These are phyloP conservation scores for Tylopilus sp. DNA, from an alignment of 768 basidiomycete species.

Conservation along the genomic window DNA sequence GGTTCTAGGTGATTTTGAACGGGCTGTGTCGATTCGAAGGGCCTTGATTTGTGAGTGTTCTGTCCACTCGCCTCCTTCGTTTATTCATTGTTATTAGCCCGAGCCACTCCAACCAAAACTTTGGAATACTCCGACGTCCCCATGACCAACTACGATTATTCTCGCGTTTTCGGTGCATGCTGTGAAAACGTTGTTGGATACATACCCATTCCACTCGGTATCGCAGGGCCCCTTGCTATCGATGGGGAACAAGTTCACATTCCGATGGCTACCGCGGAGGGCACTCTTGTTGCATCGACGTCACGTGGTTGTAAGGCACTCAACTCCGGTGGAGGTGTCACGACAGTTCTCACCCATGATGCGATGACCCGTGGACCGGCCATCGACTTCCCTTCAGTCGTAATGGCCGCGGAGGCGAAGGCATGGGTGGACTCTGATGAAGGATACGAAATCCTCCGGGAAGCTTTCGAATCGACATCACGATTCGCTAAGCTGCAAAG, in stretches of 20 bases:
- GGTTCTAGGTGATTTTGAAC: conserved; percentile 80
- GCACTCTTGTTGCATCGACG: conserved; percentile 95
- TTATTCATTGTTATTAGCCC: conserved; percentile 48
- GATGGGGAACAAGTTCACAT: conserved; percentile 84
- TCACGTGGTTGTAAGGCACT: conserved; percentile 98
- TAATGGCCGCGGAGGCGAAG: conserved; percentile 78
- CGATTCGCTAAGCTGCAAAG: conserved; percentile 85
- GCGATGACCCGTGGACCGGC: conserved; percentile 99
- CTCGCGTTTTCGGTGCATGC: conserved; percentile 90
- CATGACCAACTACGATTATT: conserved; percentile 85
- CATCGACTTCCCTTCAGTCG: conserved; percentile 86
- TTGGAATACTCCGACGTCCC: conserved; percentile 85
- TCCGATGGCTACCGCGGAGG: conserved; percentile 99
- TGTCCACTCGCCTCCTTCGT: not conserved
- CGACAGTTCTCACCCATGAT: conserved; percentile 87
- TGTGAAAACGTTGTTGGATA: conserved; percentile 99
- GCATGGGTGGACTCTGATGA: conserved; percentile 84
- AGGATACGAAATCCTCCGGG: conserved; percentile 71
- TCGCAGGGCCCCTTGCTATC: conserved; percentile 91
- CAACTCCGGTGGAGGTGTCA: conserved; percentile 93
- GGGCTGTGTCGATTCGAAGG: conserved; percentile 84
- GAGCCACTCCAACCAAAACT: conserved; percentile 78
- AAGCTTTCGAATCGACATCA: conserved; percentile 92
- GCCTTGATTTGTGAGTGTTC: conserved; percentile 78
- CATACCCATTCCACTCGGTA: conserved; percentile 92